Base-by-base conservation (phyloP, 73 alveolate species). In the Uronychia setigera region DNA sequence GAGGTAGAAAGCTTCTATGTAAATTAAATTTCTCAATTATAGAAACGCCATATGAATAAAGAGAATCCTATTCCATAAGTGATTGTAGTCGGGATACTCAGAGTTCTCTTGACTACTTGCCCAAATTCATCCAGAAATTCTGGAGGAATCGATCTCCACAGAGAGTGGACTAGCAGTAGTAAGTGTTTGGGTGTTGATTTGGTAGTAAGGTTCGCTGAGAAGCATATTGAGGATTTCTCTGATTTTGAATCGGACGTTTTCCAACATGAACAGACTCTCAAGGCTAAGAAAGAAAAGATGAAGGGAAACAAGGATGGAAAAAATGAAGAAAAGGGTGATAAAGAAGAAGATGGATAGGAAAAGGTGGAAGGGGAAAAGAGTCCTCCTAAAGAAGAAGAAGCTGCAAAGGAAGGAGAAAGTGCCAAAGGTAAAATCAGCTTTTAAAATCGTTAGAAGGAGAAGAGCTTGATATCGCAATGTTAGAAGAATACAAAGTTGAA, bases 81-180 rank as follows among this genome's bases (percentile, higher is more conserved):
- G 19, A 81, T 93, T 27, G 95, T 93, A 1, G 97, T 93, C 0
- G 97, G 95, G 0, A 79, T 93, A 29, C 58, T 93, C 25, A 79
- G 95, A 78, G 94, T 89, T 9, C 86, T 90, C 28, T 86, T 89
- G 14, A 89, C 94, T 28, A 93, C 97, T 29, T 91, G 95, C 59
- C 94, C 95, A 0, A 88, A 85, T 59, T 93, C 94, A 0, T 79
- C 95, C 0, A 78, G 92, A 28, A 90, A 81, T 58, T 79, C 91
- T 1, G 92, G 92, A 60, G 97, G 97, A 33, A 92, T 93, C 26
- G 97, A 93, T 78, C 77, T 93, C 67, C 97, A 93, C 79, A 75
- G 94, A 84, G 97, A 93, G 58, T 93, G 97, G 97, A 78, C 79
- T 28, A 76, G 92, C 26, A 30, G 91, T 33, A 79, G 87, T 81